Percentiles rank a stretch among this genome's conserved stretches.
Evolutionary conservation across 139 green algal species (phyloP).

Genomic region (Limnomonas spitsbergensis): DNA sequence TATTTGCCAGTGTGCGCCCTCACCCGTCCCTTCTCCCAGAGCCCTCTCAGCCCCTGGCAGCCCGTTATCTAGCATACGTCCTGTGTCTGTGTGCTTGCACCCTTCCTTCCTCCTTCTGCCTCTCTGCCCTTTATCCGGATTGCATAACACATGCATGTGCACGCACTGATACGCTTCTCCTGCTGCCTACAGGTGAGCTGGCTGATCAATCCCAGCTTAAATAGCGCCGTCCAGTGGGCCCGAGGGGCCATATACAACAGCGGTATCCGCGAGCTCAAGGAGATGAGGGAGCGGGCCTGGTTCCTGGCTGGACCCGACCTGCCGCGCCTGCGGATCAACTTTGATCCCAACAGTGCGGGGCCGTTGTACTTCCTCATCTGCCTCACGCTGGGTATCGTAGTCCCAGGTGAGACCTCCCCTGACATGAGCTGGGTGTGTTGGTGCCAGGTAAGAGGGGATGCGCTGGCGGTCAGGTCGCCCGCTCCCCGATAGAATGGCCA

Average conservation of each 20-base stretch:
- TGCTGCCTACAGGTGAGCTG: neutral
- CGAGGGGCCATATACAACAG: neutral
- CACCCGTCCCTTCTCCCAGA: too few species aligned
- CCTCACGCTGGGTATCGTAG: constrained; percentile 54
- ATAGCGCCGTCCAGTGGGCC: neutral
- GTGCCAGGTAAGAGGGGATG: too few species aligned
- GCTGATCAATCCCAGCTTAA: neutral
- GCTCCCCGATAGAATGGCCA: too few species aligned
- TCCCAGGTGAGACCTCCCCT: constrained; percentile 22
- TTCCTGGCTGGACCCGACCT: constrained; percentile 18
- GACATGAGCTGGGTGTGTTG: neutral
- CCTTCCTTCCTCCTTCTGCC: too few species aligned
- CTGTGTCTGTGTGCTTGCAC: too few species aligned
- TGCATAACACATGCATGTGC: too few species aligned
- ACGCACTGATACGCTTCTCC: too few species aligned
- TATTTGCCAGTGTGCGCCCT: too few species aligned
- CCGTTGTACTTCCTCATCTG: constrained; percentile 53
- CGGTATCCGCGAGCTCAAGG: constrained; percentile 25
- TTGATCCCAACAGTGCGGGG: constrained; percentile 31
- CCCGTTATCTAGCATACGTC: too few species aligned
- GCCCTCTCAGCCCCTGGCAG: too few species aligned
- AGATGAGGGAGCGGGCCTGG: constrained; percentile 31
- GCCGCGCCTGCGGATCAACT: neutral
- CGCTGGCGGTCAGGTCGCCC: too few species aligned
- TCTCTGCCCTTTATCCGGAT: too few species aligned